These are phyloP conservation scores for Aquanectria penicillioides DNA, from an alignment of 2,329 filamentous ascomycete genomes.

Conservation along the genomic window DNA sequence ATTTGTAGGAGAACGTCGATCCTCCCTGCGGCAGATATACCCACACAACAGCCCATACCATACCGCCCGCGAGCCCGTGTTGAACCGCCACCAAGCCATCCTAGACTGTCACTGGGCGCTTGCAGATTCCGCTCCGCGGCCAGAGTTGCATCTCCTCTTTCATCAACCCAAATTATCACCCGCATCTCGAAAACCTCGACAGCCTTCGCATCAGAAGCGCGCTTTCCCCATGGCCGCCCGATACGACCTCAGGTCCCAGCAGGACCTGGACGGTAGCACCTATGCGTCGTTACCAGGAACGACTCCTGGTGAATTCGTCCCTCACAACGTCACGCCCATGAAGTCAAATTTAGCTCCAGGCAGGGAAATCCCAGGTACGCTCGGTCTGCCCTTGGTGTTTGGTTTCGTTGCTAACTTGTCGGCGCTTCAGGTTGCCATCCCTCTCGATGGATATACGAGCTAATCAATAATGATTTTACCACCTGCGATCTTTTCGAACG, in stretches of 20 bases:
- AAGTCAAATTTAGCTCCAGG: slow-evolving; percentile 43
- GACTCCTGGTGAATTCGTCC: slow-evolving; percentile 39
- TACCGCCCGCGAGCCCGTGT: no score
- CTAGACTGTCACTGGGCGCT: no score
- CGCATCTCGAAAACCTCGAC: not conserved
- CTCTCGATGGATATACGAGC: slow-evolving; percentile 54
- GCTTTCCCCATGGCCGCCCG: slow-evolving; percentile 38
- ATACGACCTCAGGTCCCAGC: slow-evolving; percentile 42
- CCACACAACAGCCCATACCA: no score
- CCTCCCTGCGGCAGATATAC: not conserved
- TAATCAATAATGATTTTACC: slow-evolving; percentile 50
- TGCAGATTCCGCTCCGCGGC: not conserved
- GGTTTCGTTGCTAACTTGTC: slow-evolving; percentile 23
- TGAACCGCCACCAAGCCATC: no score
- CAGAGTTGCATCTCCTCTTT: not conserved
- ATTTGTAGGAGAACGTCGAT: not conserved
- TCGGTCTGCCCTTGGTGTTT: not conserved
- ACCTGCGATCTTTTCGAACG: slow-evolving; percentile 50
- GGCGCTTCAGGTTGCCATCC: slow-evolving; percentile 47
- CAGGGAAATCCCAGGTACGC: slow-evolving; percentile 43
- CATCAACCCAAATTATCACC: not conserved
- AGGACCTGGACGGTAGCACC: slow-evolving; percentile 39
- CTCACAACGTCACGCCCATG: slow-evolving; percentile 45
- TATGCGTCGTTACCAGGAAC: slow-evolving; percentile 49
- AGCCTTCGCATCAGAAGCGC: not conserved